Evolutionary conservation across 106 monocot species (phyloP), one percentile per base, ranked within the genome.

Genomic region (Apostasia shenzhenica): DNA sequence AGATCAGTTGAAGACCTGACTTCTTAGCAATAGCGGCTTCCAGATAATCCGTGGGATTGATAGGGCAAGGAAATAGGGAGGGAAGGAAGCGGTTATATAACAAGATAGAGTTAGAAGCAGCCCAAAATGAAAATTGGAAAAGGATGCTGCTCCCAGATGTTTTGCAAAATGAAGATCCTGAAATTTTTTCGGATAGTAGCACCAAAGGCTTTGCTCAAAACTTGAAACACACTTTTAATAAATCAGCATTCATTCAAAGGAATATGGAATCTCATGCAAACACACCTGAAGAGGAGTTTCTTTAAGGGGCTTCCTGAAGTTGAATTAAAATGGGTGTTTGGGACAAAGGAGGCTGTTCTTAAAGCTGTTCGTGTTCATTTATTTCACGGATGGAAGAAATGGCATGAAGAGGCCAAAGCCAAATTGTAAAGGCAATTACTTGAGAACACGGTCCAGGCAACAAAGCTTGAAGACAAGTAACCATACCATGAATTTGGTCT

Each of bases 321-420:
- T 59, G 85, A 92, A 63, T 72, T 88, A 47, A 92, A 88, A 72
- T 92, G 92, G 92, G 77, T 77, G 83, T 92, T 88, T 83, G 92
- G 92, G 38, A 13, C 63, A 14, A 92, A 85, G 55, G 92, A 92
- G 72, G 76, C 88, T 62, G 72, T 75, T 59, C 92, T 88, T 1
- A 88, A 81, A 63, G 80, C 92, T 75, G 75, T 72, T 53, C 76
- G 77, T 68, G 63, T 85, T 76, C 85, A 85, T 54, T 78, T 88
- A 59, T 72, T 72, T 74, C 85, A 92, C 83, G 92, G 92, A 69
- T 92, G 92, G 92, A 92, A 88, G 73, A 92, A 81, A 72, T 92
- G 92, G 92, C 83, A 81, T 47, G 88, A 92, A 69, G 85, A 92
- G 70, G 78, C 85, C 66, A 88, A 88, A 53, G 77, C 74, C 2